phyloP scores from a whole-genome alignment of 1,139 yeast genomes.

The Blastobotrys serpentis region DNA sequence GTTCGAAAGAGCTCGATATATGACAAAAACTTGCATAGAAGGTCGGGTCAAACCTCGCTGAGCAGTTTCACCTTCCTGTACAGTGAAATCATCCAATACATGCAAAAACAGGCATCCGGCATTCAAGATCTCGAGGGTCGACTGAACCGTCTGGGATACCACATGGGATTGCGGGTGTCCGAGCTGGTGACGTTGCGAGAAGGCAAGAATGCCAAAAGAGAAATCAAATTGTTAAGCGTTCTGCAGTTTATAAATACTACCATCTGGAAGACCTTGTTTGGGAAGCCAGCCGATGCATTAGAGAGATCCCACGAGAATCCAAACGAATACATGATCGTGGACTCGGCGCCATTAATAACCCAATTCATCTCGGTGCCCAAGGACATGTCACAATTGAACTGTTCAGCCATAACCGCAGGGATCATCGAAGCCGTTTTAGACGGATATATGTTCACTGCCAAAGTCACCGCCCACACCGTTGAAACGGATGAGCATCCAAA shows the following conservation, averaged over 20 bases:
- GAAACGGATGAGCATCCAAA: slow-evolving; percentile 62
- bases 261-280: slow-evolving; percentile 82
- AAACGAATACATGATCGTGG: slow-evolving; percentile 80
- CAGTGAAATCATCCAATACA: slow-evolving; percentile 68
- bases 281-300: slow-evolving; percentile 78
- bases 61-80: slow-evolving; percentile 69
- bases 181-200: slow-evolving; percentile 60
- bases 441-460: slow-evolving; percentile 74
- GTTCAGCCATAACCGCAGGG: slow-evolving; percentile 88
- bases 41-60: slow-evolving; percentile 63
- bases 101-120: slow-evolving; percentile 63
- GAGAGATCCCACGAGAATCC: slow-evolving; percentile 82
- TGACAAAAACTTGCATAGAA: slow-evolving; percentile 65
- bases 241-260: slow-evolving; percentile 80
- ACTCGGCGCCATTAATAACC: slow-evolving; percentile 73
- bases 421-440: slow-evolving; percentile 87
- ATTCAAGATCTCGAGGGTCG: slow-evolving; percentile 74
- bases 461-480: slow-evolving; percentile 85
- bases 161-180: slow-evolving; percentile 58
- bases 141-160: slow-evolving; percentile 73
- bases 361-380: slow-evolving; percentile 77
- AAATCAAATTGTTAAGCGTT: slow-evolving; percentile 68
- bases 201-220: slow-evolving; percentile 72
- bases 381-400: slow-evolving; percentile 75
- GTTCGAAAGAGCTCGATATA: slow-evolving; percentile 45